Conservation (phyloP, 2,329 filamentous ascomycete genomes). For the Drechslerella coelobrocha region DNA sequence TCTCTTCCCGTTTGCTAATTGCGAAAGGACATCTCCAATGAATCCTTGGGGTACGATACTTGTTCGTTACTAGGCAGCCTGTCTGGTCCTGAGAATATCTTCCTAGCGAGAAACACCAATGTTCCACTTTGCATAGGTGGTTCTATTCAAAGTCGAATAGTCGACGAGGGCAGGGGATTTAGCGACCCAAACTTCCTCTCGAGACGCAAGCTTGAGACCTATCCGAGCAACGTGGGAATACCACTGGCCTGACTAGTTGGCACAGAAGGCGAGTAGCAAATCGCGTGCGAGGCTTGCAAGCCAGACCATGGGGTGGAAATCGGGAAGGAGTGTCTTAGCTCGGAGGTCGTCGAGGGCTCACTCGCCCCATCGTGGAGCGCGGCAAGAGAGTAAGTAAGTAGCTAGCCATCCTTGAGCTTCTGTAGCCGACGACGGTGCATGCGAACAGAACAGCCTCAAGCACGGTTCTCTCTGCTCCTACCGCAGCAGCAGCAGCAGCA, state of each 20-base stretch:
- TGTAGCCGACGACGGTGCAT: constrained; percentile 30
- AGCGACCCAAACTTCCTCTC: constrained; percentile 47
- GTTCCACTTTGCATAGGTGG: constrained; percentile 22
- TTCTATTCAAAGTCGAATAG: constrained; percentile 21
- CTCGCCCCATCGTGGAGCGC: constrained; percentile 27
- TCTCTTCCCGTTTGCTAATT: background rate
- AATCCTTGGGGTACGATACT: constrained; percentile 30
- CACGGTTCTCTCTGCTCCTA: no score
- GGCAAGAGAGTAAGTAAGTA: constrained; percentile 27
- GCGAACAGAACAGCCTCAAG: no score
- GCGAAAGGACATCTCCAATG: constrained; percentile 13
- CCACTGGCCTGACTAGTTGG: no score
- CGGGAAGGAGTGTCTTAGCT: background rate
- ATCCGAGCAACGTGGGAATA: constrained; percentile 48
- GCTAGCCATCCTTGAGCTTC: constrained; percentile 30
- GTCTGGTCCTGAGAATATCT: constrained; percentile 25
- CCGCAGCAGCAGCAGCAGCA: background rate
- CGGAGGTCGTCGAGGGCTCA: background rate
- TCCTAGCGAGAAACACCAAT: constrained; percentile 48
- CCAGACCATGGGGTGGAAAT: background rate
- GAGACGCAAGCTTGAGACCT: constrained; percentile 13
- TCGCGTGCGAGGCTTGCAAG: background rate
- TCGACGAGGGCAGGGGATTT: constrained; percentile 49
- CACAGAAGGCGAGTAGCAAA: background rate
- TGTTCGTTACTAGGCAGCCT: background rate